Evolutionary conservation across 768 basidiomycete species (phyloP).

Genomic region (Termitomyces sp.): DNA sequence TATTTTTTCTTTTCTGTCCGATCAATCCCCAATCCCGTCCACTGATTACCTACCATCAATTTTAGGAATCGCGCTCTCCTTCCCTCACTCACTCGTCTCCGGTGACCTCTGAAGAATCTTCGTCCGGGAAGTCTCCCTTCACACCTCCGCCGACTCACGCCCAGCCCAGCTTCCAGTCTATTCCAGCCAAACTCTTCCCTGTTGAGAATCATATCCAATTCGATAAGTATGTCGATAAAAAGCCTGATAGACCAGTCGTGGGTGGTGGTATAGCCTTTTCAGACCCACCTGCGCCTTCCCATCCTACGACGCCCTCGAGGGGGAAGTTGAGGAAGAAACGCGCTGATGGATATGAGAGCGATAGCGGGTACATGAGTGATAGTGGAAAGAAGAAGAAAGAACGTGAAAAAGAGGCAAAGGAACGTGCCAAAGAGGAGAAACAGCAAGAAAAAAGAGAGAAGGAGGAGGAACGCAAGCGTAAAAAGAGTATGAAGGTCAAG

Average conservation of each 20-base stretch:
- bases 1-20: neutral
- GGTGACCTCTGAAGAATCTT: constrained; percentile 33
- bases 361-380: constrained; percentile 51
- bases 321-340: constrained; percentile 43
- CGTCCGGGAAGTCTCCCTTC: constrained; percentile 22
- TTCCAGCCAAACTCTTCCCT: constrained; percentile 14
- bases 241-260: neutral
- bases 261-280: constrained; percentile 21
- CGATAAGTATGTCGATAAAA: constrained; percentile 8
- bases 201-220: constrained; percentile 10
- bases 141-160: constrained; percentile 18
- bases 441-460: constrained; percentile 26
- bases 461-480: constrained; percentile 34
- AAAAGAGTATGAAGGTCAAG: constrained; percentile 28
- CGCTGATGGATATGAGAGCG: constrained; percentile 51
- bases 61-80: constrained; percentile 25
- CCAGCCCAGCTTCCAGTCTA: constrained; percentile 13
- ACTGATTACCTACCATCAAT: neutral
- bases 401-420: constrained; percentile 24
- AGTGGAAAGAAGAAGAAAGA: constrained; percentile 34
- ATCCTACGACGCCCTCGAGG: constrained; percentile 18
- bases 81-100: constrained; percentile 33
- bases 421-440: constrained; percentile 24
- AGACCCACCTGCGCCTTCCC: constrained; percentile 25
- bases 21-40: neutral